Percentiles rank a stretch among this genome's conserved stretches.
Evolutionary conservation across 2,329 filamentous ascomycete genomes (phyloP).

Genomic region (Sporothrix sp.): DNA sequence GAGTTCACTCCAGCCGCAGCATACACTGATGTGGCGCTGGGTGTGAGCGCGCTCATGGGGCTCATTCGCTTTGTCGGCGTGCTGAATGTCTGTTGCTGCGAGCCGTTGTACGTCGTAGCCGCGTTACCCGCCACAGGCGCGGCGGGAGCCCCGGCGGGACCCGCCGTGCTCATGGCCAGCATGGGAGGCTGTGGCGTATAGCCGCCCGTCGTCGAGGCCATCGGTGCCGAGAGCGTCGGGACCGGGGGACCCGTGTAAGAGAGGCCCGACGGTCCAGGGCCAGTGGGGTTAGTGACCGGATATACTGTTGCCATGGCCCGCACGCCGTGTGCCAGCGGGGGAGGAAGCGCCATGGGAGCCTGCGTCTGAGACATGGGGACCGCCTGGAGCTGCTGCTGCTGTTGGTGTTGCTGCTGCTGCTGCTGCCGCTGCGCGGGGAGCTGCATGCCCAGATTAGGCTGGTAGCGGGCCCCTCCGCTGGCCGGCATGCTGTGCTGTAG

Average conservation of each 20-base stretch:
- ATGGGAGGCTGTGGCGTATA: slow-evolving; percentile 5
- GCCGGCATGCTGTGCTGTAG: not conserved
- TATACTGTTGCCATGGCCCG: slow-evolving; percentile 74
- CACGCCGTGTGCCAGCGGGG: slow-evolving; percentile 49
- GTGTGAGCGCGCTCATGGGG: slow-evolving; percentile 34
- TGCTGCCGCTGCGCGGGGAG: not conserved
- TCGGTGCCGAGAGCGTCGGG: slow-evolving; percentile 5
- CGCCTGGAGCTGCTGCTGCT: not conserved
- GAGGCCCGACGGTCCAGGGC: slow-evolving; percentile 25
- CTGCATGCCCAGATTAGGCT: not conserved
- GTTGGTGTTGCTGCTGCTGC: not conserved
- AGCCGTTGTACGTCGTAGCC: slow-evolving; percentile 16
- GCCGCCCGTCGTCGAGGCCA: not conserved
- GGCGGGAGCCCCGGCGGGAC: not conserved
- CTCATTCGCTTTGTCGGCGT: slow-evolving; percentile 47
- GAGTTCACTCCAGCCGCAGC: slow-evolving; percentile 52
- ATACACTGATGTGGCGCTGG: slow-evolving; percentile 33
- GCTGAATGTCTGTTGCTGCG: slow-evolving; percentile 30
- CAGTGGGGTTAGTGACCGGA: slow-evolving; percentile 36
- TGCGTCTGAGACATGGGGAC: slow-evolving; percentile 27
- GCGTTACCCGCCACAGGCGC: slow-evolving; percentile 6
- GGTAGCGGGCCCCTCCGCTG: not conserved
- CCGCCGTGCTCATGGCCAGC: not conserved
- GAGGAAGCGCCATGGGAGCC: slow-evolving; percentile 48
- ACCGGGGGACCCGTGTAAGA: slow-evolving; percentile 28